These are phyloP conservation scores for Fusarium anguioides DNA, from an alignment of 2,329 filamentous ascomycete species.

Conservation along the genomic window DNA sequence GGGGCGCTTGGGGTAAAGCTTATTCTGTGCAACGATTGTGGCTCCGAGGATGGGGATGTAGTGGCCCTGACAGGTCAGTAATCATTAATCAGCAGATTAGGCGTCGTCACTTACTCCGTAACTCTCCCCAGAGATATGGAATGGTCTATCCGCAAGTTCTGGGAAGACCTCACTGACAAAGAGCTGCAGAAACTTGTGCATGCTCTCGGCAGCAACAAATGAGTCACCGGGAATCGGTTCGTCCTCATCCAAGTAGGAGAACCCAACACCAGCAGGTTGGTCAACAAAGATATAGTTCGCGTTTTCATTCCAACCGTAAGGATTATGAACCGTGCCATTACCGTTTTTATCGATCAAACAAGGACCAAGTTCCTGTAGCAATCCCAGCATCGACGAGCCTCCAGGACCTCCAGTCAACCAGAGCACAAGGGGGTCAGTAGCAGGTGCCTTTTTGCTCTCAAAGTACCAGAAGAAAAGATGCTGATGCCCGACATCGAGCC, in stretches of 20 bases:
- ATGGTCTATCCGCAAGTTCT: conserved; percentile 3
- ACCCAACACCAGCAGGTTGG: conserved; percentile 36
- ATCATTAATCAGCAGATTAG: too few relatives aligned
- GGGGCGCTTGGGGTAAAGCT: conserved; percentile 15
- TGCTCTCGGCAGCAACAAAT: conserved; percentile 30
- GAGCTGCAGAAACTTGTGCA: conserved; percentile 35
- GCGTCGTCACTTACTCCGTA: conserved; percentile 13
- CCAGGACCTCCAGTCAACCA: conserved; percentile 40
- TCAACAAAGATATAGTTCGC: conserved; percentile 40
- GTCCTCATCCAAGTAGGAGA: conserved; percentile 36
- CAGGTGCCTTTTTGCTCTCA: conserved; percentile 30
- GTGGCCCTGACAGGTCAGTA: conserved; percentile 12
- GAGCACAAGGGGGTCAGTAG: conserved; percentile 29
- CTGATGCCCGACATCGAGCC: conserved; percentile 29
- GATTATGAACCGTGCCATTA: conserved; percentile 19
- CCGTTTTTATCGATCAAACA: conserved; percentile 34
- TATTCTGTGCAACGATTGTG: conserved; percentile 38
- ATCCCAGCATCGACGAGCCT: conserved; percentile 28
- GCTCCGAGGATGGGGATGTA: conserved; percentile 37
- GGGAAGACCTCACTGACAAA: conserved; percentile 29
- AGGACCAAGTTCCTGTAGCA: conserved; percentile 35
- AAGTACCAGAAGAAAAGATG: conserved; percentile 42
- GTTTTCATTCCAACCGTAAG: conserved; percentile 36
- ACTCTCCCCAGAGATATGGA: conserved; percentile 37
- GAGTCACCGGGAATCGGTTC: conserved; percentile 27